phyloP scores from a whole-genome alignment of 2,329 filamentous ascomycete genomes.

The Colletotrichum viniferum region DNA sequence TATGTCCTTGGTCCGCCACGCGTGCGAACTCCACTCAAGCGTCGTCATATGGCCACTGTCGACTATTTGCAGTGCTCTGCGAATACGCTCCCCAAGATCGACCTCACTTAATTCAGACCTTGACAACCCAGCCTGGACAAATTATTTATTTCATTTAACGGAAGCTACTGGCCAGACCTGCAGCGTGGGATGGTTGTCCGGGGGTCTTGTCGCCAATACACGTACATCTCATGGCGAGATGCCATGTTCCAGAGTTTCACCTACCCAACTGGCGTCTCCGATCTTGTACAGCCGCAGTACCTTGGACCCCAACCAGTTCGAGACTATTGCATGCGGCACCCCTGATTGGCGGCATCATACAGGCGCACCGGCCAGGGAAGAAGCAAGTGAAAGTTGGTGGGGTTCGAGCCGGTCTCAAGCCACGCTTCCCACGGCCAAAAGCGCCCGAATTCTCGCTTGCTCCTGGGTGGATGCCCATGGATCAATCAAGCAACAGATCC shows the following conservation, averaged over 20 bases:
- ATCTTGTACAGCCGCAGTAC: background rate
- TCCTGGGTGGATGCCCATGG: background rate
- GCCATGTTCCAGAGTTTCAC: background rate
- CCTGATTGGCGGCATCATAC: constrained; percentile 7
- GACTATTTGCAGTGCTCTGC: background rate
- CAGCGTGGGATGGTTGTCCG: background rate
- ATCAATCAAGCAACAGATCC: constrained; percentile 20
- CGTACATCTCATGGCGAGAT: background rate
- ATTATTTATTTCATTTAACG: background rate
- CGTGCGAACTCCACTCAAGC: constrained; percentile 9
- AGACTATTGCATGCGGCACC: background rate
- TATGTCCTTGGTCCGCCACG: background rate
- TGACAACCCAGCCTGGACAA: background rate
- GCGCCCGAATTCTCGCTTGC: constrained; percentile 16
- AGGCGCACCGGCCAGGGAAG: background rate
- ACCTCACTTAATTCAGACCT: background rate
- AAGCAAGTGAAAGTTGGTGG: constrained; percentile 2
- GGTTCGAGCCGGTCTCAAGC: background rate
- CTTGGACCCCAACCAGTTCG: background rate
- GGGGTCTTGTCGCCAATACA: background rate
- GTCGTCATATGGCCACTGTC: background rate
- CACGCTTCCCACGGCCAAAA: background rate
- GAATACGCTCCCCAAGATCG: background rate
- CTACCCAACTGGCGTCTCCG: background rate
- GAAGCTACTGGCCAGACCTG: background rate